Conservation (phyloP, 1,284 basidiomycete species). For the Marasmius tenuissimus region DNA sequence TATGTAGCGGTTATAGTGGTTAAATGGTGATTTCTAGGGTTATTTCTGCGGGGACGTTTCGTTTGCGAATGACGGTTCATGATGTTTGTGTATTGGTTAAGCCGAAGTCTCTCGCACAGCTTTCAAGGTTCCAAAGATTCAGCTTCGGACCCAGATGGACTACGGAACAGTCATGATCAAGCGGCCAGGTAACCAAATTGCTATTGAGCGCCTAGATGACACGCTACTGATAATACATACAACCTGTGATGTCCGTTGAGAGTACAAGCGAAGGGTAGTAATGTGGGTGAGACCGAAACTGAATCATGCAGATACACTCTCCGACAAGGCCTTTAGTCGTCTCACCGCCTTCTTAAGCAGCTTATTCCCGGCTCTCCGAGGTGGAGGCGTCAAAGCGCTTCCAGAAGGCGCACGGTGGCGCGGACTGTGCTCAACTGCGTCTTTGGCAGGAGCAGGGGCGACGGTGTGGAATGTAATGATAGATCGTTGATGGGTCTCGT, state of each 20-base stretch:
- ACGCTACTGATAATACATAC: neutral
- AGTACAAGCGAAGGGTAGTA: neutral
- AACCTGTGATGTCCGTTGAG: neutral
- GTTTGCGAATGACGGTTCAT: too few species aligned
- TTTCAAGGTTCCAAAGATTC: too few species aligned
- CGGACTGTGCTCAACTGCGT: neutral
- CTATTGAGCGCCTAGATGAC: too few species aligned
- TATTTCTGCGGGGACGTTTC: too few species aligned
- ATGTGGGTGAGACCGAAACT: conserved; percentile 3
- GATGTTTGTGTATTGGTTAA: too few species aligned
- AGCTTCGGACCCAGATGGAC: too few species aligned
- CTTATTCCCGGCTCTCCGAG: conserved; percentile 11
- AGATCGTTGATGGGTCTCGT: conserved; percentile 27
- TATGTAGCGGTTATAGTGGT: too few species aligned
- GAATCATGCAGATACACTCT: conserved; percentile 7
- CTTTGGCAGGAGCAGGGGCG: conserved; percentile 1
- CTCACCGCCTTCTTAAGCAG: conserved; percentile 12
- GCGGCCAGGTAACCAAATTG: too few species aligned
- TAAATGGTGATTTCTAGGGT: too few species aligned
- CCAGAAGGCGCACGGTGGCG: conserved; percentile 13
- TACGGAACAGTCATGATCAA: too few species aligned
- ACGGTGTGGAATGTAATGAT: conserved; percentile 2
- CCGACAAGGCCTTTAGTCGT: conserved; percentile 13
- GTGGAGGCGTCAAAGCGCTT: conserved; percentile 11
- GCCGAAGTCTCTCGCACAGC: too few species aligned